phyloP scores from a whole-genome alignment of 108 stramenopile genomes.

The Cyclotella atomus region DNA sequence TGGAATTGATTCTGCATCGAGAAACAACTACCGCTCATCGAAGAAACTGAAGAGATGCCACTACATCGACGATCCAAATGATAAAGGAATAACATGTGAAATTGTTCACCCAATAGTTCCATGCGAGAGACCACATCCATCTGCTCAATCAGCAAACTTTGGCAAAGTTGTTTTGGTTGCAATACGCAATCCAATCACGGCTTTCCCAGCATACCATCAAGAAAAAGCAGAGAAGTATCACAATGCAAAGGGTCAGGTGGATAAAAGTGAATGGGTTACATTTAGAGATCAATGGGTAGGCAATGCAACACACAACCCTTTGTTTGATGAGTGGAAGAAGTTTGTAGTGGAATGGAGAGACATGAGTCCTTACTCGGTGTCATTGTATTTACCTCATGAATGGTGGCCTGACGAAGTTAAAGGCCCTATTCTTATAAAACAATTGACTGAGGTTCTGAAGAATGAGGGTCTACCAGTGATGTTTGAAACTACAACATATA shows the following conservation, averaged over 20 bases:
- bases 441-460: conserved; percentile 36
- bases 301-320: conserved; percentile 6
- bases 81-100: conserved; percentile 39
- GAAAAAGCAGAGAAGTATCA: conserved; percentile 64
- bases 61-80: neutral
- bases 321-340: conserved; percentile 49
- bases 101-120: conserved; percentile 46
- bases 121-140: conserved; percentile 18
- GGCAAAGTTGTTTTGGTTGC: conserved; percentile 31
- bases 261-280: conserved; percentile 44
- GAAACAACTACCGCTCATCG: conserved; percentile 23
- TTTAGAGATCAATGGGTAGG: conserved; percentile 58
- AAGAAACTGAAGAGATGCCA: conserved; percentile 37
- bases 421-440: conserved; percentile 36
- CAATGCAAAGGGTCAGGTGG: conserved; percentile 42
- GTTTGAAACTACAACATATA: conserved; percentile 12
- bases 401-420: conserved; percentile 38
- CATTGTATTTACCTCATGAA: conserved; percentile 58
- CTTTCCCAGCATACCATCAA: conserved; percentile 57
- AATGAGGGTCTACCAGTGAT: conserved; percentile 56
- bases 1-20: conserved; percentile 24
- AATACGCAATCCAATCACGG: conserved; percentile 58
- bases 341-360: conserved; percentile 56
- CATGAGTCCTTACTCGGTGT: conserved; percentile 47
- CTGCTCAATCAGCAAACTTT: conserved; percentile 32